These are phyloP conservation scores for Datisca glomerata DNA, from an alignment of 306 rosid genomes.

Conservation along the genomic window DNA sequence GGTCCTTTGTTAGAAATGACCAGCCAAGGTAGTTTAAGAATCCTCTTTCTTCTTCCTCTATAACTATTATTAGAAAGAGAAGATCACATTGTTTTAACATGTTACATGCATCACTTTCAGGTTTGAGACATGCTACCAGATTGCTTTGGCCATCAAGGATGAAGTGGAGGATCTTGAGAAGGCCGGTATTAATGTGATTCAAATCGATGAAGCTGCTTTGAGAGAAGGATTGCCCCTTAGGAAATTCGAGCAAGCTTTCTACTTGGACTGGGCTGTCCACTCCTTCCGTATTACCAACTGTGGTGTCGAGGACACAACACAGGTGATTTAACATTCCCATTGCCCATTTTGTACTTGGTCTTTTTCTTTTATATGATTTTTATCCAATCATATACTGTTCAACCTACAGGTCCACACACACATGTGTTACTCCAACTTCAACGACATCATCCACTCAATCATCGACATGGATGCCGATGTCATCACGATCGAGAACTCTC, in stretches of 20 bases:
- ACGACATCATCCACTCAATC: constrained; percentile 73
- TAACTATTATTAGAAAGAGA: too few relatives aligned
- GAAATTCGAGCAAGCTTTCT: constrained; percentile 65
- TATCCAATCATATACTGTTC: not conserved
- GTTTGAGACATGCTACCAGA: constrained; percentile 73
- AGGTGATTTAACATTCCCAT: too few relatives aligned
- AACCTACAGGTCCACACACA: constrained; percentile 68
- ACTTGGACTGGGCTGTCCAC: constrained; percentile 78
- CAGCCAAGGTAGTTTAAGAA: constrained; percentile 51
- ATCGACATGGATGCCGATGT: constrained; percentile 89
- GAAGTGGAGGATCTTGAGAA: constrained; percentile 89
- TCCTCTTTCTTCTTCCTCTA: not conserved
- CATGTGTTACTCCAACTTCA: constrained; percentile 88
- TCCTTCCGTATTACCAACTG: constrained; percentile 78
- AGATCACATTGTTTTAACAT: not conserved
- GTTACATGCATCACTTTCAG: constrained; percentile 21
- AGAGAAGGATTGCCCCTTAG: constrained; percentile 79
- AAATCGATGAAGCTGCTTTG: constrained; percentile 83
- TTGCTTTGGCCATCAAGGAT: constrained; percentile 83
- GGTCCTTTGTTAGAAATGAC: constrained; percentile 83
- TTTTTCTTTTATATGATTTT: not conserved
- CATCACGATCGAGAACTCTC: constrained; percentile 80
- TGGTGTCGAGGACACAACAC: constrained; percentile 62
- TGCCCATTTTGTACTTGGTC: not conserved
- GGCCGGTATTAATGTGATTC: constrained; percentile 65